Evolutionary conservation across 2,329 filamentous ascomycete species (phyloP).

Genomic region (Davidsoniella virescens): DNA sequence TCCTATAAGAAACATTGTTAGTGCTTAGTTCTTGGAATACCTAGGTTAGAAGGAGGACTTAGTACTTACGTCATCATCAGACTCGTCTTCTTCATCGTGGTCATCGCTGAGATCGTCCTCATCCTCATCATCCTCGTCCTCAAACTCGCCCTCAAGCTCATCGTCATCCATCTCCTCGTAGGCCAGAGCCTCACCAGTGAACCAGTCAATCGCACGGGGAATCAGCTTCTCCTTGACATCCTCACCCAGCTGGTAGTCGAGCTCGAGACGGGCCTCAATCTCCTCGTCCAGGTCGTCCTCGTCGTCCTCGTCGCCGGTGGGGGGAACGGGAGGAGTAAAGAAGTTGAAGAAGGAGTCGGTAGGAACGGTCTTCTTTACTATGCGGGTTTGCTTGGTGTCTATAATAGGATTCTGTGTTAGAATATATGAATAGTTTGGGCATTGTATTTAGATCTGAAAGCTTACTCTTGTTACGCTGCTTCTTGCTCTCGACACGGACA

Average conservation of each 20-base stretch:
- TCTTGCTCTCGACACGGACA: constrained; percentile 93
- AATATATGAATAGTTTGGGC: not conserved
- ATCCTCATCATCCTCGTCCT: constrained; percentile 85
- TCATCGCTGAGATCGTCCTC: constrained; percentile 74
- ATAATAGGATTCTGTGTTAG: constrained; percentile 7
- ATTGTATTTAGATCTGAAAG: not conserved
- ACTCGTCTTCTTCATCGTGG: constrained; percentile 67
- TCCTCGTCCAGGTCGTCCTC: constrained; percentile 70
- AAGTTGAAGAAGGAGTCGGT: constrained; percentile 99
- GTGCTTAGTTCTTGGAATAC: not conserved
- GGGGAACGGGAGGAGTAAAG: constrained; percentile 88
- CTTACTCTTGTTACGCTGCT: constrained; percentile 98
- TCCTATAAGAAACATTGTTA: constrained; percentile 36
- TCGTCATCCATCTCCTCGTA: constrained; percentile 84
- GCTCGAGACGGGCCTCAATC: constrained; percentile 92
- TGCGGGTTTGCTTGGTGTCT: constrained; percentile 98
- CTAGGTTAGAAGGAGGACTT: constrained; percentile 1
- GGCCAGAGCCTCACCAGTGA: constrained; percentile 92
- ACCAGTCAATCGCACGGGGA: constrained; percentile 96
- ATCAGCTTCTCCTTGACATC: constrained; percentile 99
- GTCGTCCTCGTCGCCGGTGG: constrained; percentile 50
- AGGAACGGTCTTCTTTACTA: constrained; percentile 97
- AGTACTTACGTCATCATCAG: constrained; percentile 54
- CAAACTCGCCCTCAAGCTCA: constrained; percentile 69
- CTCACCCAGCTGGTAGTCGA: constrained; percentile 96